Evolutionary conservation across 2,329 filamentous ascomycete species (phyloP), one percentile per base, ranked within the genome.

Genomic region (Botrytis fragariae): DNA sequence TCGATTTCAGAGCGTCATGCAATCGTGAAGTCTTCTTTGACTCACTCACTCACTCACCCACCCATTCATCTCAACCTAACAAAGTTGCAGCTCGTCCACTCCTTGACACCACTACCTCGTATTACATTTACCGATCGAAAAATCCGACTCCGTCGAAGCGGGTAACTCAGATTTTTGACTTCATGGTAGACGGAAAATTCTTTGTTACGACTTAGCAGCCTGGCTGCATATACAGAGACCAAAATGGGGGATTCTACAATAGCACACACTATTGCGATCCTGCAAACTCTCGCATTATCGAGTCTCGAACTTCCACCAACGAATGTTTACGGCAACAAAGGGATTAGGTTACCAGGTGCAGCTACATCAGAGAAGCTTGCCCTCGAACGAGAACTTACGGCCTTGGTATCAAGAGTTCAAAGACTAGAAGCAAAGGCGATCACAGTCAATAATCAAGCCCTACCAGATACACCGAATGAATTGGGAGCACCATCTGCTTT

Each of bases 401-500:
- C 93, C 72, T 88, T 98, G 76, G 89, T 91, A 74, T 85, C 90
- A 75, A 88, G 96, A 77, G 90, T 98, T 77, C 92, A 94, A 76
- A 90, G 91, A 77, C 89, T 98, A 78, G 95, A 98, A 85, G 89
- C 90, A 78, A 92, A 92, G 83, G 92, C 93, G 77, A 89, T 88
- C 80, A 85, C 87, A 73, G 82, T 87, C 74, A 86, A 87, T 76
- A 84, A 87, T 76, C 86, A 87, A 70, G 83, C 83, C 73, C 88
- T 95, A 78, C 94, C 94, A 78, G 91, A 95, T 80, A 96, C 93
- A 16, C 93, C 94, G 65, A 94, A 91, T 82, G 93, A 96, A 84
- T 88, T 87, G 69, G 85, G 87, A 78, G 88, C 89, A 80, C 91
- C 90, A 77, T 91, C 90, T 77, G 86, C 91, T 62, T 89, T 91